Evolutionary conservation across 805 yeast genomes (phyloP).

Genomic region (Geotrichum ghanense): DNA sequence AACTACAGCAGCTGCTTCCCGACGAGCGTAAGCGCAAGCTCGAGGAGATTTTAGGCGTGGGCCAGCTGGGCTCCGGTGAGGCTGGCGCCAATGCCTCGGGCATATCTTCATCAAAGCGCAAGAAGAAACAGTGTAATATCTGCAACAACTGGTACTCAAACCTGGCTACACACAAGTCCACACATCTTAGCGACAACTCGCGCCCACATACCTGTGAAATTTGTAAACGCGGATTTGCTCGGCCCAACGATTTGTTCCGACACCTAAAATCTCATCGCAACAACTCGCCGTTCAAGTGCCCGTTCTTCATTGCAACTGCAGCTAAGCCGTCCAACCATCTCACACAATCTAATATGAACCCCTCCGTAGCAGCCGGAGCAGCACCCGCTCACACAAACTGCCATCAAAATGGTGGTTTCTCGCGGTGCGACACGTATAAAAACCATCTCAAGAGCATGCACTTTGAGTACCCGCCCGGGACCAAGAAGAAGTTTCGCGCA

Average conservation of each 20-base stretch:
- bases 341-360: conserved; percentile 9
- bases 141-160: conserved; percentile 63
- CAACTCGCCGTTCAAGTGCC: conserved; percentile 71
- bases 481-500: conserved; percentile 63
- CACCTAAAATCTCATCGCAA: conserved; percentile 82
- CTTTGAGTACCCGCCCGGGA: conserved; percentile 79
- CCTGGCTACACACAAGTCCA: conserved; percentile 72
- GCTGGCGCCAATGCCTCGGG: no score
- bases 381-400: conserved; percentile 32
- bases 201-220: conserved; percentile 71
- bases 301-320: conserved; percentile 36
- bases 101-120: conserved; percentile 25
- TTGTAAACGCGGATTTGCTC: conserved; percentile 76
- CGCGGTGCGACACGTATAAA: conserved; percentile 84
- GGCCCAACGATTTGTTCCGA: conserved; percentile 77
- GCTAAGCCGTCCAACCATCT: conserved; percentile 10
- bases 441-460: conserved; percentile 86
- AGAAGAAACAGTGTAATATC: conserved; percentile 61
- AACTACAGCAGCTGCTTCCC: background rate
- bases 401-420: conserved; percentile 75
- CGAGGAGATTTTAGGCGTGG: no score
- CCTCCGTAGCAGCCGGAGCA: no score
- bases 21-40: background rate
- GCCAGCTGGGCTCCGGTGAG: no score
- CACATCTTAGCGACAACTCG: conserved; percentile 58